Conservation (phyloP, 495 filamentous ascomycete genomes). For the Aspergillus haitiensis region DNA sequence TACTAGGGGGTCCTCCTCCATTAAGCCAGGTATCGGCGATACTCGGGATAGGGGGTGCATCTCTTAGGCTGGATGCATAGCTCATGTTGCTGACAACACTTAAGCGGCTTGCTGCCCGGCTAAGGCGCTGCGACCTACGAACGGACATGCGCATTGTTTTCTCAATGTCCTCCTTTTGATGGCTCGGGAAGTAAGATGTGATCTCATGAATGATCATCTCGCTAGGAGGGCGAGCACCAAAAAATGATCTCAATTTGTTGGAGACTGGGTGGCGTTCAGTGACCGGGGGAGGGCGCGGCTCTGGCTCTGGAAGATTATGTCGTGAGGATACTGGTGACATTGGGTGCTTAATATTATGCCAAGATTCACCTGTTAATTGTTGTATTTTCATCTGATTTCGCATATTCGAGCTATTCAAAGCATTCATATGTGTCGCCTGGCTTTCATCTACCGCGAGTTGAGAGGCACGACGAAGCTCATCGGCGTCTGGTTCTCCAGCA, state of each 20-base stretch:
- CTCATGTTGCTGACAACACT: constrained; percentile 93
- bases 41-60: constrained; percentile 87
- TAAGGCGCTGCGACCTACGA: constrained; percentile 83
- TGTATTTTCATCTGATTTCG: constrained; percentile 76
- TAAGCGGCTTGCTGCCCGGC: constrained; percentile 84
- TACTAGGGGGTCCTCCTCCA: constrained; percentile 41
- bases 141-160: constrained; percentile 89
- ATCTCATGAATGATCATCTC: constrained; percentile 96
- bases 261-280: constrained; percentile 51
- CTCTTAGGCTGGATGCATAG: constrained; percentile 84
- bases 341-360: constrained; percentile 78
- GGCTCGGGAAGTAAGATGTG: constrained; percentile 94
- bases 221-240: constrained; percentile 88
- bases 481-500: constrained; percentile 76
- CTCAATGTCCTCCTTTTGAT: constrained; percentile 88
- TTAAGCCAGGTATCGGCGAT: constrained; percentile 93
- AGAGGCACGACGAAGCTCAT: constrained; percentile 79
- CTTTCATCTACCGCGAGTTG: constrained; percentile 82
- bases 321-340: constrained; percentile 71
- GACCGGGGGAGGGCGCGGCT: constrained; percentile 36
- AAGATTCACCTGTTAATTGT: constrained; percentile 79
- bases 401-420: constrained; percentile 59
- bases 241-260: constrained; percentile 68
- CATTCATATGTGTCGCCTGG: constrained; percentile 65
- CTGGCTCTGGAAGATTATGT: constrained; percentile 57